Conservation (phyloP, 108 stramenopile species). For the Fragilaria radians region DNA sequence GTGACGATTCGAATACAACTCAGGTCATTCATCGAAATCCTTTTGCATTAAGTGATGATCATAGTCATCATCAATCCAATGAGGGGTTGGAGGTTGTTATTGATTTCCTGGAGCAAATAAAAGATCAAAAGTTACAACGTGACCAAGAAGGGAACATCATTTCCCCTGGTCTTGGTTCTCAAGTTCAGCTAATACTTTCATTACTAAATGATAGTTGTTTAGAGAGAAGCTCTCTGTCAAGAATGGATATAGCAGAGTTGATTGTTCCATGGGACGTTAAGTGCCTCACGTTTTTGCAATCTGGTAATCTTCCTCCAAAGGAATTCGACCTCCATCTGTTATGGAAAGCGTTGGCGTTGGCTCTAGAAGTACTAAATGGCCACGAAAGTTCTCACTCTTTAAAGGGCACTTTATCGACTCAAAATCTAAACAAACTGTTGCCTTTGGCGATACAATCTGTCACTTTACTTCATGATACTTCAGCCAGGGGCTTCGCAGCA, state of each 20-base stretch:
- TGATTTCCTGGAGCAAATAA: neutral
- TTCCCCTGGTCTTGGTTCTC: neutral
- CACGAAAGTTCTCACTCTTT: neutral
- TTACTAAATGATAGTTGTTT: neutral
- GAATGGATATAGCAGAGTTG: neutral
- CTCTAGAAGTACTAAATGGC: neutral
- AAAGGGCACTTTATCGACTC: conserved; percentile 6
- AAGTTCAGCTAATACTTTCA: neutral
- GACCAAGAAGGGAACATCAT: neutral
- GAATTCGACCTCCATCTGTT: neutral
- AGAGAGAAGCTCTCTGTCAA: neutral
- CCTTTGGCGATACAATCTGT: conserved; percentile 19
- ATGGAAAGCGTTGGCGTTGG: neutral
- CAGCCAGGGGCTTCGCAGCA: neutral
- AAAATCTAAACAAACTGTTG: conserved; percentile 30
- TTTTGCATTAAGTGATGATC: neutral
- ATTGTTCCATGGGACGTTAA: neutral
- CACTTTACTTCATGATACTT: neutral
- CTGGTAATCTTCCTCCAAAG: neutral
- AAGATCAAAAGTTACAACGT: neutral
- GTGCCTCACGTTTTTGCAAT: neutral
- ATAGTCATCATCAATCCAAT: neutral
- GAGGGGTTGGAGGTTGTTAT: neutral
- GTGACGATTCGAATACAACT: neutral
- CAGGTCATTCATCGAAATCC: neutral